Evolutionary conservation across 1,284 basidiomycete species (phyloP).

Genomic region (Papiliotrema flavescens): DNA sequence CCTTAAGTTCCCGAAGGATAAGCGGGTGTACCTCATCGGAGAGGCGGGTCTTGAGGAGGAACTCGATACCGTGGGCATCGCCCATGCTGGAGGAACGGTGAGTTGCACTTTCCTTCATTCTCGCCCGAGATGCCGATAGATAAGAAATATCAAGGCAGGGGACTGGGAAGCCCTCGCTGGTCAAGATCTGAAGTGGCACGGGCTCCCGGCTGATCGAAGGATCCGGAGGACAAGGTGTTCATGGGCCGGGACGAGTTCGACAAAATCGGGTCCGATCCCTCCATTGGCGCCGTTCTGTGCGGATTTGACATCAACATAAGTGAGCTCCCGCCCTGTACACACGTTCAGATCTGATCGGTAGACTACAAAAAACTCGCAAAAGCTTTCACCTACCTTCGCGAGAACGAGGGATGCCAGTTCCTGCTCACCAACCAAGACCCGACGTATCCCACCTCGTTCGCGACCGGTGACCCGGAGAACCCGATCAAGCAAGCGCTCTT

Average conservation of each 20-base stretch:
- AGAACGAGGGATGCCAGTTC: slow-evolving; percentile 76
- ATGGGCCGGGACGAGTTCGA: slow-evolving; percentile 66
- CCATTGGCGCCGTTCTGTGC: slow-evolving; percentile 85
- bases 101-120: background rate
- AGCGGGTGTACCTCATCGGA: slow-evolving; percentile 95
- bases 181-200: too few relatives aligned
- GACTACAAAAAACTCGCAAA: slow-evolving; percentile 94
- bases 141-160: too few relatives aligned
- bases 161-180: too few relatives aligned
- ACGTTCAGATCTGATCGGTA: slow-evolving; percentile 14
- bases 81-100: slow-evolving; percentile 81
- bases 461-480: slow-evolving; percentile 68
- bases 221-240: slow-evolving; percentile 75
- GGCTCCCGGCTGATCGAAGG: slow-evolving; percentile 52
- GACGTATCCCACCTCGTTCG: slow-evolving; percentile 67
- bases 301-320: slow-evolving; percentile 60
- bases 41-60: slow-evolving; percentile 92
- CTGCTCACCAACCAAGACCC: slow-evolving; percentile 91
- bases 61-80: slow-evolving; percentile 74
- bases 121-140: background rate
- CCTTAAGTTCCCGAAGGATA: slow-evolving; percentile 80
- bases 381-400: slow-evolving; percentile 83
- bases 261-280: slow-evolving; percentile 67
- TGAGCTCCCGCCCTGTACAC: slow-evolving; percentile 21
- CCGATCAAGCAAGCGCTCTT: slow-evolving; percentile 73